Percentiles rank a stretch among this genome's conserved stretches.
Conservation (phyloP, 139 green algal species). For the Coccomyxa sp. region DNA sequence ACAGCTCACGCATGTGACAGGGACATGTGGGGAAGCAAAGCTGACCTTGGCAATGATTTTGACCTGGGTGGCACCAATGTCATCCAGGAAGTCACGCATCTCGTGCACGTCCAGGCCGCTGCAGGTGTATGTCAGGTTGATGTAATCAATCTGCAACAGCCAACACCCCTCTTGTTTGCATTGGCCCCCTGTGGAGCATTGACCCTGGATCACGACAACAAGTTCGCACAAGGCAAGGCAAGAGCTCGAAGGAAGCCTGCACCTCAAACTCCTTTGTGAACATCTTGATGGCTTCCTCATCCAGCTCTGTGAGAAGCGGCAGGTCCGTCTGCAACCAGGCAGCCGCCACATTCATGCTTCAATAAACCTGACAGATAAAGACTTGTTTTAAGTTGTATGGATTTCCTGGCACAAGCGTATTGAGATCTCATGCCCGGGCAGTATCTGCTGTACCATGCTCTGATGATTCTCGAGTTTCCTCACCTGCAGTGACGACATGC, state of each 20-base stretch:
- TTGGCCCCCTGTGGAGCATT: background rate
- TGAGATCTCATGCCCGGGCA: background rate
- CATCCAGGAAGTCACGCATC: slow-evolving; percentile 40
- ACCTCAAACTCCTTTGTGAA: slow-evolving; percentile 20
- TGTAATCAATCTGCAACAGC: slow-evolving; percentile 20
- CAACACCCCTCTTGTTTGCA: background rate
- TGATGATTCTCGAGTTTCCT: background rate
- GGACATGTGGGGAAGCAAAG: background rate
- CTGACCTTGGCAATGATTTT: slow-evolving; percentile 83
- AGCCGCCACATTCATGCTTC: background rate
- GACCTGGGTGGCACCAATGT: slow-evolving; percentile 38
- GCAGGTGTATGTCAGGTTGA: slow-evolving; percentile 24
- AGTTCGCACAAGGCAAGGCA: background rate
- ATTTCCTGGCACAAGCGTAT: background rate
- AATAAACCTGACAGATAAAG: too few relatives aligned
- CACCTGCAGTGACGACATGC: slow-evolving; percentile 13
- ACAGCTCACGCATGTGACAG: too few relatives aligned
- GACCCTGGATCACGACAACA: background rate
- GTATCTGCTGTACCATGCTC: background rate
- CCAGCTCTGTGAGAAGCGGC: slow-evolving; percentile 41
- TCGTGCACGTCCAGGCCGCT: slow-evolving; percentile 30
- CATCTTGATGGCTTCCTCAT: slow-evolving; percentile 31
- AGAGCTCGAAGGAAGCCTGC: slow-evolving; percentile 14
- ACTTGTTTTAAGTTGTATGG: too few relatives aligned
- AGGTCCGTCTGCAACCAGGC: slow-evolving; percentile 57